phyloP scores from a whole-genome alignment of 73 alveolate genomes.

The Tetrahymena thermophila region DNA sequence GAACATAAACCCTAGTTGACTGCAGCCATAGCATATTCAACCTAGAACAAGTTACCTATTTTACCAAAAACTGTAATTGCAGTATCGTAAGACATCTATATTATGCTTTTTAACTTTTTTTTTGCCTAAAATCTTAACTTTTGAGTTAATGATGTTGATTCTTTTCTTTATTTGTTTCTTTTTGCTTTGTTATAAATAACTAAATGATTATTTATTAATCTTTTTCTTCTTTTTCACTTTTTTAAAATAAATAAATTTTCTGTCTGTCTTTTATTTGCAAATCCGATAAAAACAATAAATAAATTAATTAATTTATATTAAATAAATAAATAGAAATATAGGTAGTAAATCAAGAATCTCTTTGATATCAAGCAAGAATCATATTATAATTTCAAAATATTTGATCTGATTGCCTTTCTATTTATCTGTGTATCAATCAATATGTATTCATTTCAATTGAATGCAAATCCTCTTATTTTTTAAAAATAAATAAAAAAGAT shows the following conservation, averaged over 20 bases:
- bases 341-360: neutral
- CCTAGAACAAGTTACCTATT: slow-evolving; percentile 92
- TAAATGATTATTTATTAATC: neutral
- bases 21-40: slow-evolving; percentile 96
- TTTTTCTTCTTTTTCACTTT: neutral
- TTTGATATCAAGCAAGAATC: neutral
- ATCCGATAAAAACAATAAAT: neutral
- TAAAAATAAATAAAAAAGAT: neutral
- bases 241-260: neutral
- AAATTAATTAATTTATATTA: too few species aligned
- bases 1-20: slow-evolving; percentile 90
- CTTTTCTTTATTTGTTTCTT: neutral
- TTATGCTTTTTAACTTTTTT: slow-evolving; percentile 43
- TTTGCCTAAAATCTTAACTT: slow-evolving; percentile 30
- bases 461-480: neutral
- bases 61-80: slow-evolving; percentile 94
- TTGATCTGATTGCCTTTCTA: neutral
- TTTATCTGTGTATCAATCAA: too few species aligned
- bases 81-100: slow-evolving; percentile 88
- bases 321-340: too few species aligned
- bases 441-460: neutral
- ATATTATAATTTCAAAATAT: neutral
- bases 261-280: neutral
- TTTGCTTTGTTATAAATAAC: neutral
- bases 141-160: neutral